Evolutionary conservation across 2,329 filamentous ascomycete species (phyloP), one percentile per base, ranked within the genome.

Genomic region (Aspergillus ruber): DNA sequence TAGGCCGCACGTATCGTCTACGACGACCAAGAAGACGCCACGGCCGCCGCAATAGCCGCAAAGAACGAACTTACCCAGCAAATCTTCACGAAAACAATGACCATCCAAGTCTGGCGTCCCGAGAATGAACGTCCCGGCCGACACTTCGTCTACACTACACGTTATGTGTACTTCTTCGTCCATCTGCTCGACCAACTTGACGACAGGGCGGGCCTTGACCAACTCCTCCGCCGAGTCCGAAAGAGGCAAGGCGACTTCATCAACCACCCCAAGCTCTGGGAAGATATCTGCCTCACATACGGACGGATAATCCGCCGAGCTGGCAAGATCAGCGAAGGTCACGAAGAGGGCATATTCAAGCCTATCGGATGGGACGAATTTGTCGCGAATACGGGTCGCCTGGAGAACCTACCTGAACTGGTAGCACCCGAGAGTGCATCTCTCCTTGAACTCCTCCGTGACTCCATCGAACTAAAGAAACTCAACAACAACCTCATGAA

Each of bases 41-140:
- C 74, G 55, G 74, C 77, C 9, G 77, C 77, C 4, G 66, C 77
- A 12, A 18, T 39, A 18, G 80, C 79, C 27, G 84, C 86, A 18
- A 90, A 90, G 56, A 80, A 84, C 60, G 87, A 91, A 46, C 80
- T 94, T 12, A 90, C 89, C 43, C 78, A 82, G 45, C 86, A 95
- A 38, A 85, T 95, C 46, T 91, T 95, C 56, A 95, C 90, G 35
- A 95, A 95, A 71, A 95, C 89, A 0, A 95, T 95, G 85, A 85
- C 87, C 1, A 84, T 95, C 66, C 91, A 94, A 61, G 89, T 96
- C 3, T 96, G 90, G 90, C 91, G 90, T 57, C 93, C 90, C 33
- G 90, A 95, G 55, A 83, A 87, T 42, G 90, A 96, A 64, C 76
- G 84, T 18, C 76, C 89, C 0, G 90, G 90, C 0, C 81, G 90